A percentile compares a stretch with the other conserved stretches of the same genome.
These are phyloP conservation scores for Exsudoporus floridanus DNA, from an alignment of 1,284 basidiomycete genomes.

Conservation along the genomic window DNA sequence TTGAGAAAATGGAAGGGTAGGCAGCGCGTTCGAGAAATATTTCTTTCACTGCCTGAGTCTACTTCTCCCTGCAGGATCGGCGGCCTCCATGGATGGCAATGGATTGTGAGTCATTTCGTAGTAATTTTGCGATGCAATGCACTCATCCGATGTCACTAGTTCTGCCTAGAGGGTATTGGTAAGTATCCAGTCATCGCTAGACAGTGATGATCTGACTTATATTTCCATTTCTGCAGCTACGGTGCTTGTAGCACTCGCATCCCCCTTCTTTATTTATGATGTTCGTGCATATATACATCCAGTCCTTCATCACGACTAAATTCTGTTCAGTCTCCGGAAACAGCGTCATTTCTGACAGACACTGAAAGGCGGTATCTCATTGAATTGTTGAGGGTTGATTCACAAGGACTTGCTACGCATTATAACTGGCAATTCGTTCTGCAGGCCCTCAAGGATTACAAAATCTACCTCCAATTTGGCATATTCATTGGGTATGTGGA, in stretches of 20 bases:
- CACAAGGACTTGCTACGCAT: constrained; percentile 30
- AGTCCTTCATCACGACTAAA: constrained; percentile 1
- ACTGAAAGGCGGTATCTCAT: constrained; percentile 38
- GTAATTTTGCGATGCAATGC: background rate
- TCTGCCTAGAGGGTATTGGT: constrained; percentile 36
- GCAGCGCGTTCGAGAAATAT: background rate
- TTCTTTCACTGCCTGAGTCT: background rate
- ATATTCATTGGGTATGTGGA: constrained; percentile 42
- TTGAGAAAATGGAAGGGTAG: constrained; percentile 22
- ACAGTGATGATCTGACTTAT: background rate
- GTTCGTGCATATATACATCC: constrained; percentile 21
- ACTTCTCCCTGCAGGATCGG: constrained; percentile 27
- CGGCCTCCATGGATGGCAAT: constrained; percentile 42
- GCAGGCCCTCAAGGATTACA: constrained; percentile 44
- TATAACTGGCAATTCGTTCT: constrained; percentile 39
- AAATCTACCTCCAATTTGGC: constrained; percentile 43
- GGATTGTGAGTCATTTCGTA: constrained; percentile 42
- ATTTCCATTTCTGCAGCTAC: constrained; percentile 29
- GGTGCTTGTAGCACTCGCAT: constrained; percentile 38
- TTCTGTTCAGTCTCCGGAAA: constrained; percentile 41
- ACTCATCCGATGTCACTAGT: constrained; percentile 20
- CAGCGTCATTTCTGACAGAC: constrained; percentile 43
- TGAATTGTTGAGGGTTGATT: constrained; percentile 40
- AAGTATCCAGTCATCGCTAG: background rate
- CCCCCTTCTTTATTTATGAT: constrained; percentile 46